Base-by-base conservation (phyloP, 176 grass and related monocot species). In the Aegilops tauschii region DNA sequence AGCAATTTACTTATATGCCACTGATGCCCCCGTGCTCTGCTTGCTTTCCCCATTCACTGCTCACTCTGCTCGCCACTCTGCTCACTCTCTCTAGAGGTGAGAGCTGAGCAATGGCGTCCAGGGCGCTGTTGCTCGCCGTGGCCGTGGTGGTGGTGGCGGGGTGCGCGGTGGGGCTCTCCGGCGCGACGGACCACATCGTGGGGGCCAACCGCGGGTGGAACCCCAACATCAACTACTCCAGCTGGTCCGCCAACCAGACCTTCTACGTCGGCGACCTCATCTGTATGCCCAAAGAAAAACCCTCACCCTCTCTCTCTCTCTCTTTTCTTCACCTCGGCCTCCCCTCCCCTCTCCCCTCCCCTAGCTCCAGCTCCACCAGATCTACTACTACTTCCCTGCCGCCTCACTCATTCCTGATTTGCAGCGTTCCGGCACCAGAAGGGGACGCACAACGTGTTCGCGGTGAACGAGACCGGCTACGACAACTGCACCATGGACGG, bases 341-440 rank as follows among this genome's bases (percentile, higher is more conserved):
- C 44, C 45, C 12, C 16, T 32, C 40, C 42, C 25, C 14, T 25
- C 44, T 45, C 44, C 45, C 12, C 16, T 14, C 6, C 30, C 3
- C 30, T 4, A 70, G 67, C 32, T 20, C 14, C 66, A 68, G 12
- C 70, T 73, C 21, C 70, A 16, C 11, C 70, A 76, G 73, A 76
- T 18, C 73, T 76, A 52, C 73, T 74, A 12, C 11, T 44, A 8
- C 39, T 40, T 50, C 13, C 13, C 47, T 50, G 47, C 47, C 47
- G 47, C 13, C 47, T 50, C 47, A 50, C 47, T 13, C 45, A 54
- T 6, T 52, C 49, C 14, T 11, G 42, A 1, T 2, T 9, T 42
- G 78, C 88, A 98, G 96, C 92, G 39, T 94, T 98, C 80, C 54
- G 96, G 86, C 96, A 94, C 84, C 93, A 94, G 84, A 96, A 92